Evolutionary conservation across 2,329 filamentous ascomycete species (phyloP).

Genomic region (Botrytis cinerea): DNA sequence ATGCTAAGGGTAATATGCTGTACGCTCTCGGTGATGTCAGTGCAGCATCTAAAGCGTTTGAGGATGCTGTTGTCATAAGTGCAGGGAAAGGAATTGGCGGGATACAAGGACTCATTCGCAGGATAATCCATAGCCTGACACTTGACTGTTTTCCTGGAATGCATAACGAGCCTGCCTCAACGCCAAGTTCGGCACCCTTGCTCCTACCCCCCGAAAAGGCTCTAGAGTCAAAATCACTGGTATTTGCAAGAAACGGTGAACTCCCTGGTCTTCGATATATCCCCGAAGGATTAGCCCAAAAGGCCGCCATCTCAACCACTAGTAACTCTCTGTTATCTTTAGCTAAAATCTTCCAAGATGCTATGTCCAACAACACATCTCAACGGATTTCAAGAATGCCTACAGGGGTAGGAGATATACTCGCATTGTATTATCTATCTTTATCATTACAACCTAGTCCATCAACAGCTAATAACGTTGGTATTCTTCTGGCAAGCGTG

Average conservation of each 20-base stretch:
- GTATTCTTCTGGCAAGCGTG: constrained; percentile 92
- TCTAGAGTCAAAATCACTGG: constrained; percentile 75
- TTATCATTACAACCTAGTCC: constrained; percentile 92
- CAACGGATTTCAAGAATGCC: constrained; percentile 60
- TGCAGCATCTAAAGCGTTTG: constrained; percentile 83
- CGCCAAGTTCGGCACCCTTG: constrained; percentile 53
- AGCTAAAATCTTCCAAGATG: constrained; percentile 97
- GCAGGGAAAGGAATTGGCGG: constrained; percentile 69
- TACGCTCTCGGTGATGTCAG: constrained; percentile 84
- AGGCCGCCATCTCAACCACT: constrained; percentile 84
- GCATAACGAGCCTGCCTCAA: constrained; percentile 31
- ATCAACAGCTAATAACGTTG: constrained; percentile 97
- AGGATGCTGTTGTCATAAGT: constrained; percentile 90
- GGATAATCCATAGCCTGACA: constrained; percentile 71
- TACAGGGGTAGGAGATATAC: constrained; percentile 84
- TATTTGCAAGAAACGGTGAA: constrained; percentile 75
- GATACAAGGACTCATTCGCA: constrained; percentile 76
- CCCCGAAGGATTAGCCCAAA: constrained; percentile 68
- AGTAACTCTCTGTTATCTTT: constrained; percentile 94
- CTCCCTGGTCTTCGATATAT: constrained; percentile 79
- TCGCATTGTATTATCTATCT: constrained; percentile 93
- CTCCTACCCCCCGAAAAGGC: constrained; percentile 83
- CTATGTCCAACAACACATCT: constrained; percentile 67
- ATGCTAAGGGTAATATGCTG: constrained; percentile 98
- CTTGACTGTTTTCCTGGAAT: constrained; percentile 47